Percentiles rank a stretch among this genome's conserved stretches.
Conservation (phyloP, 495 filamentous ascomycete genomes). For the Neurospora terricola region DNA sequence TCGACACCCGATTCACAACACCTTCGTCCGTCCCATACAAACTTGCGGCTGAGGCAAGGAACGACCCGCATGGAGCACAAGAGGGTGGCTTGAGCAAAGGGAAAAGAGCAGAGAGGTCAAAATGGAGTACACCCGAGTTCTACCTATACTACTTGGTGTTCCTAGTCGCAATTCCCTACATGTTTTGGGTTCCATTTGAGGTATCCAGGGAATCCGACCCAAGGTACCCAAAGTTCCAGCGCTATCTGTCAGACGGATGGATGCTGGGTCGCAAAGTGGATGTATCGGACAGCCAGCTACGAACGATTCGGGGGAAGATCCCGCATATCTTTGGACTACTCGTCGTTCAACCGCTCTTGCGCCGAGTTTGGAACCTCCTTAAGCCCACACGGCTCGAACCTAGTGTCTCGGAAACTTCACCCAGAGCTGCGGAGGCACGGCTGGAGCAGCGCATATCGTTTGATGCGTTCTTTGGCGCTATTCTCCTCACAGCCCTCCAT, state of each 20-base stretch:
- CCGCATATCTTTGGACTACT: slow-evolving; percentile 67
- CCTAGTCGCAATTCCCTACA: slow-evolving; percentile 58
- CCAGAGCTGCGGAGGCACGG: slow-evolving; percentile 51
- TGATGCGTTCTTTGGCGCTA: slow-evolving; percentile 69
- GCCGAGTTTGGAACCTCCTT: slow-evolving; percentile 53
- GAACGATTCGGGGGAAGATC: slow-evolving; percentile 77
- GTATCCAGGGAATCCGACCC: slow-evolving; percentile 84
- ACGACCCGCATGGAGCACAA: slow-evolving; percentile 20
- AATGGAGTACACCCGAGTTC: slow-evolving; percentile 85
- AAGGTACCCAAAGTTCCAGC: slow-evolving; percentile 63
- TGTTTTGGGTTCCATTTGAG: slow-evolving; percentile 82
- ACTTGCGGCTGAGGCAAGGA: slow-evolving; percentile 32
- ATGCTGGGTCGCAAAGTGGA: slow-evolving; percentile 95
- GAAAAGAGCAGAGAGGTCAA: slow-evolving; percentile 42
- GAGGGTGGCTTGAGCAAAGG: slow-evolving; percentile 17
- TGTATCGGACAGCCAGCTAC: slow-evolving; percentile 82
- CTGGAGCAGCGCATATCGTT: slow-evolving; percentile 71
- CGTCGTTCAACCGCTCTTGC: slow-evolving; percentile 65
- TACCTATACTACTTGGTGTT: slow-evolving; percentile 71
- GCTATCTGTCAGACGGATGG: slow-evolving; percentile 72
- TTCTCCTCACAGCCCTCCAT: slow-evolving; percentile 73
- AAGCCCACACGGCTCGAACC: slow-evolving; percentile 16
- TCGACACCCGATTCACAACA: slow-evolving; percentile 84
- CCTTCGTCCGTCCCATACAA: slow-evolving; percentile 57
- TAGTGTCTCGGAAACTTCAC: slow-evolving; percentile 6